phyloP scores from a whole-genome alignment of 768 basidiomycete genomes.

The Boletus patriciae region DNA sequence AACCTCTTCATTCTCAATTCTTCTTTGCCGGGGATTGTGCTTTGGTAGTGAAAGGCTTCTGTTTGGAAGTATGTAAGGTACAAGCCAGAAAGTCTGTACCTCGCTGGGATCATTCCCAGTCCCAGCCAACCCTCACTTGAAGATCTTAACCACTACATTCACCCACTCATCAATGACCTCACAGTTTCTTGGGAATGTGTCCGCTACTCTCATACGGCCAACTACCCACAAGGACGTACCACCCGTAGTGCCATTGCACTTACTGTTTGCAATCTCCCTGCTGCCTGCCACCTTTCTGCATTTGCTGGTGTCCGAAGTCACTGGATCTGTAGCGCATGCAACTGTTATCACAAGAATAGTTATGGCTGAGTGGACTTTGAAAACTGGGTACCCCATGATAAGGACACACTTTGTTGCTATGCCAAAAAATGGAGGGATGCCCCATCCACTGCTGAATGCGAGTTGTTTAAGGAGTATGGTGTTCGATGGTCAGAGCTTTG shows the following conservation, averaged over 20 bases:
- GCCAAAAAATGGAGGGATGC: slow-evolving; percentile 20
- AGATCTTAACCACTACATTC: slow-evolving; percentile 34
- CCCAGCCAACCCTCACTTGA: slow-evolving; percentile 34
- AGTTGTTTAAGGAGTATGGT: slow-evolving; percentile 15
- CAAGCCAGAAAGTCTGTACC: slow-evolving; percentile 40
- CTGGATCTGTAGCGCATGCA: slow-evolving; percentile 33
- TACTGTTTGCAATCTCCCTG: slow-evolving; percentile 39
- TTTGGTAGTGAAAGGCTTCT: neutral
- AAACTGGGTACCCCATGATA: slow-evolving; percentile 15
- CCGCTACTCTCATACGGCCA: slow-evolving; percentile 17
- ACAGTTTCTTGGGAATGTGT: slow-evolving; percentile 31
- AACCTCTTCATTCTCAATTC: no score
- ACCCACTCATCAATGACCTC: slow-evolving; percentile 38
- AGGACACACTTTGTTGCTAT: neutral
- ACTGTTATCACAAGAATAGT: slow-evolving; percentile 17
- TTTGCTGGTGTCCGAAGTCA: slow-evolving; percentile 22
- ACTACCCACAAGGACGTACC: slow-evolving; percentile 16
- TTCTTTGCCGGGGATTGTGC: neutral
- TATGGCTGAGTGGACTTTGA: slow-evolving; percentile 10
- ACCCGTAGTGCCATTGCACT: slow-evolving; percentile 29
- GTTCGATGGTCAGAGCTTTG: slow-evolving; percentile 21
- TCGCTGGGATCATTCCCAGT: slow-evolving; percentile 39
- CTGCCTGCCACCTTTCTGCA: slow-evolving; percentile 29
- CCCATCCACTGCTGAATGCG: neutral
- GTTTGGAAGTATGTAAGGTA: slow-evolving; percentile 24